Percentiles rank a stretch among this genome's conserved stretches.
These are phyloP conservation scores for Nidula niveotomentosa DNA, from an alignment of 1,284 basidiomycete species.

Conservation along the genomic window DNA sequence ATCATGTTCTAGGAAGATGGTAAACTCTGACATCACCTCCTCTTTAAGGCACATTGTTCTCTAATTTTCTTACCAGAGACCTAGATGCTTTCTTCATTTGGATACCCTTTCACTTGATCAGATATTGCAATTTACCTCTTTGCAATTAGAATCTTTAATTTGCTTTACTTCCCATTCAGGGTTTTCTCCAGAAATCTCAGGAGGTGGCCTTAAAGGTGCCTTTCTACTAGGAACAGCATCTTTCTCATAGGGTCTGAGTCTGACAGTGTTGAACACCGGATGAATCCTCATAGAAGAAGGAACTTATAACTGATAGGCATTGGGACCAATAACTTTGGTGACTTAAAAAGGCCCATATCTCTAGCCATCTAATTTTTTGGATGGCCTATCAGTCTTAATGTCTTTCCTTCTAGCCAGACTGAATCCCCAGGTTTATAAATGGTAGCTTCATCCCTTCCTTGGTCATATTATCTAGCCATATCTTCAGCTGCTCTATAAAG, in stretches of 20 bases:
- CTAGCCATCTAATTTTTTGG: slow-evolving; percentile 23
- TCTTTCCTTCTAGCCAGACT: slow-evolving; percentile 18
- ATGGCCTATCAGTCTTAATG: slow-evolving; percentile 15
- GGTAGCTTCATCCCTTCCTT: not conserved
- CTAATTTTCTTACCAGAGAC: not conserved
- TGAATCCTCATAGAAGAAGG: slow-evolving; percentile 10
- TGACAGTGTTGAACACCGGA: slow-evolving; percentile 3
- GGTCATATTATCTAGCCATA: not conserved
- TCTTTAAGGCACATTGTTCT: not conserved
- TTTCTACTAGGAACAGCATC: slow-evolving; percentile 2
- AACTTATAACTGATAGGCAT: slow-evolving; percentile 16
- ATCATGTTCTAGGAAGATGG: no score
- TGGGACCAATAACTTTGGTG: slow-evolving; percentile 7
- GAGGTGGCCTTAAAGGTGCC: slow-evolving; percentile 7
- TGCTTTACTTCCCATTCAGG: slow-evolving; percentile 17
- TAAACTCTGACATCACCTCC: no score
- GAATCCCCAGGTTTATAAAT: slow-evolving; percentile 14
- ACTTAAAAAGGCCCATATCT: slow-evolving; percentile 24
- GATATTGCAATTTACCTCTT: slow-evolving; percentile 12
- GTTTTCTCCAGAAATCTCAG: slow-evolving; percentile 9
- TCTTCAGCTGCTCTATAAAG: not conserved
- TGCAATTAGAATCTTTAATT: slow-evolving; percentile 13
- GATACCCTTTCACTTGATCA: slow-evolving; percentile 15
- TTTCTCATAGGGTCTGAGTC: slow-evolving; percentile 1
- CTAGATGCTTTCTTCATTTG: slow-evolving; percentile 11